A percentile compares a stretch with the other conserved stretches of the same genome.
Conservation (phyloP, 179 eudicot genomes). For the Amaranthus tricolor region DNA sequence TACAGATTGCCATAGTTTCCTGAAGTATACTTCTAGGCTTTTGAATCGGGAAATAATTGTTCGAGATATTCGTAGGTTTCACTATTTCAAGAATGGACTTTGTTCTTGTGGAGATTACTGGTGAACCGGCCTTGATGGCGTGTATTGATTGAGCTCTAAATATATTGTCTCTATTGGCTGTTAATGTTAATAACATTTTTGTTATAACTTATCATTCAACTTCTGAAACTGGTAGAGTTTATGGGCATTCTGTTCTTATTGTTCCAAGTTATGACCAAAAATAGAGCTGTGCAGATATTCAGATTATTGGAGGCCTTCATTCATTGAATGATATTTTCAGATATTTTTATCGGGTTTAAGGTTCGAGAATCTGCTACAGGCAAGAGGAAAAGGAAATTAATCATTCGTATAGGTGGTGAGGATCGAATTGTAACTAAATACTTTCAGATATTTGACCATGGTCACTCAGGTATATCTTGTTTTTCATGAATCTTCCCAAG, state of each 20-base stretch:
- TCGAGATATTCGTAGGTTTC: slow-evolving; percentile 41
- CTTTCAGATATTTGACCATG: slow-evolving; percentile 1
- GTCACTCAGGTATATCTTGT: slow-evolving; percentile 16
- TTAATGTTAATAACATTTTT: background rate
- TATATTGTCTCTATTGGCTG: background rate
- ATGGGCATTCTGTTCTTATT: background rate
- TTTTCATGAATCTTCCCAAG: slow-evolving; percentile 4
- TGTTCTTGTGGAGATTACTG: slow-evolving; percentile 48
- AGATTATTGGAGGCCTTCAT: background rate
- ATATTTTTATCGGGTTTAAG: too few relatives aligned
- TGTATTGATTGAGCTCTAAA: background rate
- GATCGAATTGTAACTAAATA: too few relatives aligned
- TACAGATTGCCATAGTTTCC: slow-evolving; percentile 42
- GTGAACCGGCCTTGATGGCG: slow-evolving; percentile 24
- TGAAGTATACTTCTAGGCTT: slow-evolving; percentile 41
- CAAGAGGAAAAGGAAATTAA: too few relatives aligned
- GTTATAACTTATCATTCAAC: background rate
- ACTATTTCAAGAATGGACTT: slow-evolving; percentile 36
- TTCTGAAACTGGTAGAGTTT: background rate
- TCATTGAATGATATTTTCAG: background rate
- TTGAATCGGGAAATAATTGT: slow-evolving; percentile 37
- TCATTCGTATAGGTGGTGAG: too few relatives aligned
- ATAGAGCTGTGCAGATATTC: background rate
- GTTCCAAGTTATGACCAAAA: background rate
- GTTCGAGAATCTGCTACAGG: too few relatives aligned